A percentile compares a stretch with the other conserved stretches of the same genome.
phyloP scores from a whole-genome alignment of 305 asterid species.

The Fraxinus angustifolia region DNA sequence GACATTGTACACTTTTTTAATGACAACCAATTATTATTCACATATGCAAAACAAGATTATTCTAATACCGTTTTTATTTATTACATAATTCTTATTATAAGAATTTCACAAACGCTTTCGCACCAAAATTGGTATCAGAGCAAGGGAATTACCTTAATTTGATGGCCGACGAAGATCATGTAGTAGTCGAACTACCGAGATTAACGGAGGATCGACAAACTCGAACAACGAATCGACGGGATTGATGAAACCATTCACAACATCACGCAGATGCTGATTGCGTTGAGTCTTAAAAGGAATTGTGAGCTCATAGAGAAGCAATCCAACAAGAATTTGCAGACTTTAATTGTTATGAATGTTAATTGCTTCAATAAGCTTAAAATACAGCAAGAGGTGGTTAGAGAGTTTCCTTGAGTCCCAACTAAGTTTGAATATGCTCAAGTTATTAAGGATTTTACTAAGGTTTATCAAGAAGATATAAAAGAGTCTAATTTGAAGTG shows the following conservation, averaged over 20 bases:
- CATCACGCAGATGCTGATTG: background rate
- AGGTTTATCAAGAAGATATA: no score
- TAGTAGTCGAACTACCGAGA: background rate
- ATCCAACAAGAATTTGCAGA: background rate
- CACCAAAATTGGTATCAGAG: background rate
- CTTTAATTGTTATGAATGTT: no score
- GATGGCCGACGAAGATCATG: background rate
- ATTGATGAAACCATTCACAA: background rate
- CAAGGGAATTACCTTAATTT: background rate
- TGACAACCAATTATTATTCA: background rate
- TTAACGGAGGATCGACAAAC: background rate
- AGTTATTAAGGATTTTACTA: background rate
- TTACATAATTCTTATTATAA: no score
- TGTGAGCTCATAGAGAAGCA: background rate
- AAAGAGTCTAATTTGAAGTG: no score
- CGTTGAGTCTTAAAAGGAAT: background rate
- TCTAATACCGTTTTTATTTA: background rate
- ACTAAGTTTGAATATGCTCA: no score
- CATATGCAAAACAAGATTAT: background rate
- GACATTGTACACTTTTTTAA: background rate
- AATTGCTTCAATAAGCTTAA: no score
- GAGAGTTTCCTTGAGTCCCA: no score
- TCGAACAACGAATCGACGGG: no score
- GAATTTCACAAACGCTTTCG: background rate
- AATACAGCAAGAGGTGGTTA: no score